Evolutionary conservation across 257 asterid genomes (phyloP), one percentile per base, ranked within the genome.

Genomic region (Lavandula angustifolia): DNA sequence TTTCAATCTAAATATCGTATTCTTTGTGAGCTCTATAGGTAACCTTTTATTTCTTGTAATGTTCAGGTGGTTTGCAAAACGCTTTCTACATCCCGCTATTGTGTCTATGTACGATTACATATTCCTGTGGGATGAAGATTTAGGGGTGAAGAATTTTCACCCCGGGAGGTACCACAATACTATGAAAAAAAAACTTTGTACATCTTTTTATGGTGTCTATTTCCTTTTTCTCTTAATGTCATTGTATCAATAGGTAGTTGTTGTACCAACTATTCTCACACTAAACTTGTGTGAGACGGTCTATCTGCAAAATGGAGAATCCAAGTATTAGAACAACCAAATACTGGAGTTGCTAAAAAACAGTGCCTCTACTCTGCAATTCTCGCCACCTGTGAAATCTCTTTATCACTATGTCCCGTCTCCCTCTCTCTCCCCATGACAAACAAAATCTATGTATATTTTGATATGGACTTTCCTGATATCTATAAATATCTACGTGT

Each of bases 111-210:
- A 91, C 48, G 95, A 91, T 79, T 91, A 85, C 79, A 78, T 91
- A 71, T 91, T 91, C 74, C 78, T 91, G 42, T 91, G 97, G 97
- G 97, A 91, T 84, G 97, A 91, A 76, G 97, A 91, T 82, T 74
- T 91, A 72, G 97, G 97, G 6, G 96, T 91, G 75, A 78, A 82
- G 78, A 52, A 85, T 73, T 91, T 91, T 73, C 82, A 82, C 40
- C 96, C 96, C 34, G 89, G 96, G 75, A 87, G 97, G 97, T 90
- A 79, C 60, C 32, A 9, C 37, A 64, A 51, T 60, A 43, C 44
- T 43, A 37, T 47, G n/a, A n/a, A n/a, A 3, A 47, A 41, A 12
- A 37, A 42, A 37, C 32, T 5, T 47, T 40, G 37, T 31, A 18
- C 54, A 52, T 66, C 22, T 52, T 57, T 22, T 17, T 16, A 38